A percentile compares a stretch with the other conserved stretches of the same genome.
phyloP scores from a whole-genome alignment of 2,329 filamentous ascomycete genomes.

The Clarireedia monteithiana region DNA sequence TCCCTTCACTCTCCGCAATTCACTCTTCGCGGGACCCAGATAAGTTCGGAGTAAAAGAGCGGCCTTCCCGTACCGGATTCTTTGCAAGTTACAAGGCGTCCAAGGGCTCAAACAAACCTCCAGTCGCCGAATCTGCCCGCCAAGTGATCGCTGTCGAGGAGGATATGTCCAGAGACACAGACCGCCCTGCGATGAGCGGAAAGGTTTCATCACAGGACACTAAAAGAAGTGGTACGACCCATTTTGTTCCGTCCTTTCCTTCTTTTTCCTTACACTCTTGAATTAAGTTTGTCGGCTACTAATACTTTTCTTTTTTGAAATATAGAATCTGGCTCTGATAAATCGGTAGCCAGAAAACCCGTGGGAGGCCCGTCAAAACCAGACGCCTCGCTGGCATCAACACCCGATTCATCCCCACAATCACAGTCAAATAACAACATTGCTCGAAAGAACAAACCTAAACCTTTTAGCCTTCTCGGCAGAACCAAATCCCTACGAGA shows the following conservation, averaged over 20 bases:
- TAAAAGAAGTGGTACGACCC: conserved; percentile 26
- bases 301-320: conserved; percentile 3
- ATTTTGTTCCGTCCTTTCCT: conserved; percentile 14
- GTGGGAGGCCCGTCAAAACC: conserved; percentile 24
- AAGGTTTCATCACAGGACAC: conserved; percentile 27
- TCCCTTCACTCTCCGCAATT: conserved; percentile 16
- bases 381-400: conserved; percentile 22
- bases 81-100: conserved; percentile 40
- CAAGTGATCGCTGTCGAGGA: conserved; percentile 25
- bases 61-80: conserved; percentile 29
- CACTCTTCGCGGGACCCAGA: conserved; percentile 10
- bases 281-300: conserved; percentile 1
- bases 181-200: conserved; percentile 21
- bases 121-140: conserved; percentile 26
- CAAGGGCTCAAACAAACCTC: conserved; percentile 37
- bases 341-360: conserved; percentile 22
- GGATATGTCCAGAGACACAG: conserved; percentile 29
- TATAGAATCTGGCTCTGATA: conserved; percentile 21
- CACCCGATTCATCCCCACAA: conserved; percentile 7
- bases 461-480: conserved; percentile 31
- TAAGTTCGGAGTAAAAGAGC: conserved; percentile 17
- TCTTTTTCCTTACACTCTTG: conserved; percentile 5
- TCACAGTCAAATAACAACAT: conserved; percentile 13
- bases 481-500: conserved; percentile 37
- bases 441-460: conserved; percentile 24